phyloP scores from a whole-genome alignment of 2,329 filamentous ascomycete species.

The Westerdykella sp. region DNA sequence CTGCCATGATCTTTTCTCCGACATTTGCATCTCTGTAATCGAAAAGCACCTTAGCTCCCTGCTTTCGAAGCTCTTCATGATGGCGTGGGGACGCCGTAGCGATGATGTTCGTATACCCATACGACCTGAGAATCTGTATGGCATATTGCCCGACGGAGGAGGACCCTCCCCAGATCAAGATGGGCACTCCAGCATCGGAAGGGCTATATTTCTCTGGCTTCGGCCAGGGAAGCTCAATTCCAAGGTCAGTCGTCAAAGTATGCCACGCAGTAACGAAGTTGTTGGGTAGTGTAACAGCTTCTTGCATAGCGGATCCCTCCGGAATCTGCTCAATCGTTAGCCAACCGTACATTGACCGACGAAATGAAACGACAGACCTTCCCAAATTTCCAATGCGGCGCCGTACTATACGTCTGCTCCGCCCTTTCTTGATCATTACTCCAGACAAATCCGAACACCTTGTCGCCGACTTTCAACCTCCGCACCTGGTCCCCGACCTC shows the following conservation, averaged over 20 bases:
- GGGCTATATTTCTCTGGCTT: conserved; percentile 40
- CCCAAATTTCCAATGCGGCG: conserved; percentile 43
- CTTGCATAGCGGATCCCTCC: conserved; percentile 36
- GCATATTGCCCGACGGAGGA: conserved; percentile 40
- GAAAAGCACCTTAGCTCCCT: conserved; percentile 38
- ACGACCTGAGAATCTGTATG: conserved; percentile 39
- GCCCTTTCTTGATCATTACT: conserved; percentile 45
- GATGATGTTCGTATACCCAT: conserved; percentile 38
- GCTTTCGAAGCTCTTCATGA: conserved; percentile 31
- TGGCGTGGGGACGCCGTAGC: conserved; percentile 36
- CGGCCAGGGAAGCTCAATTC: conserved; percentile 53
- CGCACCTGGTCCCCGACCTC: conserved; percentile 43
- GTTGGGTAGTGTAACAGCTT: conserved; percentile 51
- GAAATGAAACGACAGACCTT: conserved; percentile 18
- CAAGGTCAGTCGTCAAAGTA: conserved; percentile 47
- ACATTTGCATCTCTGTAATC: conserved; percentile 36
- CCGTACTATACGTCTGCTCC: conserved; percentile 52
- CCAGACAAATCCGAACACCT: conserved; percentile 52
- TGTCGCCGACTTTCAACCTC: conserved; percentile 48
- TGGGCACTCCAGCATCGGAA: conserved; percentile 20
- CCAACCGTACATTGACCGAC: background rate
- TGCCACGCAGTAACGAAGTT: conserved; percentile 57
- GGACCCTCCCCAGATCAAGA: conserved; percentile 43
- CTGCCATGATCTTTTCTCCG: conserved; percentile 23
- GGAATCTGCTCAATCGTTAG: conserved; percentile 34